A percentile compares a stretch with the other conserved stretches of the same genome.
phyloP scores from a whole-genome alignment of 1,139 yeast species.

The Yarrowia galli region DNA sequence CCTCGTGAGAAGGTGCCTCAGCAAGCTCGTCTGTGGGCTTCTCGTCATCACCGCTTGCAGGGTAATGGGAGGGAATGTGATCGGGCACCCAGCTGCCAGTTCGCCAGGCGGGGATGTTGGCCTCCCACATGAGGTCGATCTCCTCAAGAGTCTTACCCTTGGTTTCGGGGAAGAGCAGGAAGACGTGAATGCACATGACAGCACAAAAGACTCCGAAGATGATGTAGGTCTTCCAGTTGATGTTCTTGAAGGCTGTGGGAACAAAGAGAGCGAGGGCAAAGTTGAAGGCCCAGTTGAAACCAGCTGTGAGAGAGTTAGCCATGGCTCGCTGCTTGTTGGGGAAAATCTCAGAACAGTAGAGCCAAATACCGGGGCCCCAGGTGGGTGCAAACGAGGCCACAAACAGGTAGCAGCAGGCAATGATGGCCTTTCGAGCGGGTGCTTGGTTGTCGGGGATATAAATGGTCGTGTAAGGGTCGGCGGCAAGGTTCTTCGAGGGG shows the following conservation, averaged over 20 bases:
- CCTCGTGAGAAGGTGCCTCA: too few species aligned
- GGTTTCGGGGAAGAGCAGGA: slow-evolving; percentile 70
- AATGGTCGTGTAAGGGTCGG: slow-evolving; percentile 58
- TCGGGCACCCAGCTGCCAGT: slow-evolving; percentile 50
- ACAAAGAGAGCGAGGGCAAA: slow-evolving; percentile 61
- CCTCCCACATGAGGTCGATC: slow-evolving; percentile 66
- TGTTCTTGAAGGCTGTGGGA: slow-evolving; percentile 62
- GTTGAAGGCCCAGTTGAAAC: slow-evolving; percentile 69
- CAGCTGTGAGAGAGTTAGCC: slow-evolving; percentile 62
- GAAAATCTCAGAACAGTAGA: slow-evolving; percentile 64
- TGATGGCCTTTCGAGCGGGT: slow-evolving; percentile 58
- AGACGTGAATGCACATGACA: slow-evolving; percentile 63
- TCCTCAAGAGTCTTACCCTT: slow-evolving; percentile 69
- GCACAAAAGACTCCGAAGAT: slow-evolving; percentile 55
- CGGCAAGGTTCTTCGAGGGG: slow-evolving; percentile 51
- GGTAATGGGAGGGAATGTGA: not conserved
- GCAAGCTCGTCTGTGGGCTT: too few species aligned
- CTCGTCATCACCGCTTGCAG: not conserved
- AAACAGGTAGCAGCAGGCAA: slow-evolving; percentile 67
- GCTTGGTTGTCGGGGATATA: slow-evolving; percentile 54
- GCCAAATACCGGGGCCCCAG: slow-evolving; percentile 70
- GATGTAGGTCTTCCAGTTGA: slow-evolving; percentile 57
- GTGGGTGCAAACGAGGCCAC: slow-evolving; percentile 75
- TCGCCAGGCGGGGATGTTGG: slow-evolving; percentile 67
- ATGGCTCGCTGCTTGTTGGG: slow-evolving; percentile 64